These are phyloP conservation scores for Deinandra increscens DNA, from an alignment of 129 eudicot species.

Conservation along the genomic window DNA sequence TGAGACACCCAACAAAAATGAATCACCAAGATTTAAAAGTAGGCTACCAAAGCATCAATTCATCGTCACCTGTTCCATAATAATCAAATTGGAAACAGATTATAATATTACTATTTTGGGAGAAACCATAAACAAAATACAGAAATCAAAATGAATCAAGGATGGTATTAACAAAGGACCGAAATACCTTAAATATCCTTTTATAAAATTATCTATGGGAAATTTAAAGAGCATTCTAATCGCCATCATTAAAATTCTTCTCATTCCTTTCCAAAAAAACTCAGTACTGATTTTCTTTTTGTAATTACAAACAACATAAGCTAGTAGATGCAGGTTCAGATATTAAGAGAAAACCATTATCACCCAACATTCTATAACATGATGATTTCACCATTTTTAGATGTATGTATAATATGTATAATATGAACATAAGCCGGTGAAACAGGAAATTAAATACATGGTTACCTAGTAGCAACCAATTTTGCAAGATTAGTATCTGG, in stretches of 20 bases:
- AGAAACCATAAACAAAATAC: too few species aligned
- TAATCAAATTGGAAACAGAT: slow-evolving; percentile 2
- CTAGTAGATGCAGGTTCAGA: slow-evolving; percentile 69
- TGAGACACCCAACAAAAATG: too few species aligned
- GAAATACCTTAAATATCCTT: slow-evolving; percentile 59
- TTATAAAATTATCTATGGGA: slow-evolving; percentile 87
- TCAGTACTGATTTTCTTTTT: slow-evolving; percentile 37
- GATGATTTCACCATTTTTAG: slow-evolving; percentile 58
- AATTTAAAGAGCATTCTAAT: slow-evolving; percentile 79
- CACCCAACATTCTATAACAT: too few species aligned
- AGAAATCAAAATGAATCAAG: too few species aligned
- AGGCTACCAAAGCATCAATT: too few species aligned
- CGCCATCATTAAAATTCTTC: slow-evolving; percentile 91
- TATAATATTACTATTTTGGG: background rate
- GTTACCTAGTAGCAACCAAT: too few species aligned
- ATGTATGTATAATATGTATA: too few species aligned
- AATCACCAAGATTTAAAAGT: too few species aligned
- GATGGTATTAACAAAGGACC: background rate
- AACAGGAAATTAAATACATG: too few species aligned
- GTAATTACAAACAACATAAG: slow-evolving; percentile 51
- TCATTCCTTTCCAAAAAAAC: slow-evolving; percentile 91
- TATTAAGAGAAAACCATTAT: slow-evolving; percentile 58
- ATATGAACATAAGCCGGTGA: too few species aligned
- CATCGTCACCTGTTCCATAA: too few species aligned
- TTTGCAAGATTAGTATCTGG: too few species aligned